Conservation (phyloP, 805 yeast genomes). For the Jamesozyma lodderae region DNA sequence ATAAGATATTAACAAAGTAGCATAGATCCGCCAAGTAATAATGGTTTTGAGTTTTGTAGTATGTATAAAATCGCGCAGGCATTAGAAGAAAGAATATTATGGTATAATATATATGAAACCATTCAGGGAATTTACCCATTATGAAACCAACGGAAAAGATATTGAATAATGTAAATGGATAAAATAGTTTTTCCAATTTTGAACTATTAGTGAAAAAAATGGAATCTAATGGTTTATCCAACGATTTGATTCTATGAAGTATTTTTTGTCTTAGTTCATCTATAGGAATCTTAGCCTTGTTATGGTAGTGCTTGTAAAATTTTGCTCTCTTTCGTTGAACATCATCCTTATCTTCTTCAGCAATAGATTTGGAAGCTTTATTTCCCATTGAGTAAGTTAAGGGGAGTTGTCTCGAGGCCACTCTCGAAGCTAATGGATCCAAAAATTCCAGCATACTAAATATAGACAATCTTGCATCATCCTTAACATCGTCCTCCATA, state of each 20-base stretch:
- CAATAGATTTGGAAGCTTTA: too few species aligned
- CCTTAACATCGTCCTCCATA: background rate
- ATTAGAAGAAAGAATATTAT: conserved; percentile 49
- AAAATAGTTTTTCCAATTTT: conserved; percentile 68
- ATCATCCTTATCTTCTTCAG: background rate
- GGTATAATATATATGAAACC: conserved; percentile 71
- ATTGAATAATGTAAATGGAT: conserved; percentile 58
- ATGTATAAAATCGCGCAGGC: conserved; percentile 80
- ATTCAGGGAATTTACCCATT: conserved; percentile 68
- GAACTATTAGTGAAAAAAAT: conserved; percentile 35
- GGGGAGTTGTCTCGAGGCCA: conserved; percentile 10
- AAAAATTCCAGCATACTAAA: conserved; percentile 20
- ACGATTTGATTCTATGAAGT: conserved; percentile 15
- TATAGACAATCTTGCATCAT: conserved; percentile 8
- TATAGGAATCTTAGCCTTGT: conserved; percentile 14
- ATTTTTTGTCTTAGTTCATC: conserved; percentile 19
- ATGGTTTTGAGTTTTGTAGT: conserved; percentile 69
- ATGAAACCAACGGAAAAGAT: conserved; percentile 66
- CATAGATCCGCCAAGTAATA: conserved; percentile 89
- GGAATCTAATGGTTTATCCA: conserved; percentile 22
- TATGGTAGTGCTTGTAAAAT: conserved; percentile 7
- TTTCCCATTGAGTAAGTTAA: background rate
- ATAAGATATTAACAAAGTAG: conserved; percentile 72
- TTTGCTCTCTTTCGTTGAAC: background rate
- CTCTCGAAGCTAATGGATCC: conserved; percentile 26